These are phyloP conservation scores for Gomphus bonarii DNA, from an alignment of 1,284 basidiomycete genomes.

Conservation along the genomic window DNA sequence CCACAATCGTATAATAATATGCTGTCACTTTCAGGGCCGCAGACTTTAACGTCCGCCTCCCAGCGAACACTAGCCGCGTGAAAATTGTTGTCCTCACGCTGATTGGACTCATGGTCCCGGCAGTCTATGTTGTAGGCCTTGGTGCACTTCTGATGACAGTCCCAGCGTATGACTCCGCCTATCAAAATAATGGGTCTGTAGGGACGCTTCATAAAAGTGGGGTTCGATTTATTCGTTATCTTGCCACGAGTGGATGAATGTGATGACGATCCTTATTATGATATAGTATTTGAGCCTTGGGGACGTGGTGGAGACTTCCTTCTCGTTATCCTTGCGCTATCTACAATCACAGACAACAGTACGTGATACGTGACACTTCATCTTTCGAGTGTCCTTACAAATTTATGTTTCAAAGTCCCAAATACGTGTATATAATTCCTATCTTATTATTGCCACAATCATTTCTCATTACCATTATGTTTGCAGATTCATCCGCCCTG, in stretches of 20 bases:
- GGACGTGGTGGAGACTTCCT: conserved; percentile 48
- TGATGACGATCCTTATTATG: too few species aligned
- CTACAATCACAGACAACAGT: conserved; percentile 21
- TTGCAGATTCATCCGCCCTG: conserved; percentile 38
- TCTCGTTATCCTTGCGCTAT: conserved; percentile 46
- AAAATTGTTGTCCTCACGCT: conserved; percentile 41
- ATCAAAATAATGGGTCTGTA: too few species aligned
- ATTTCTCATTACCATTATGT: background rate
- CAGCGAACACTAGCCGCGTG: conserved; percentile 30
- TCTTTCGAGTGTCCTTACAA: background rate
- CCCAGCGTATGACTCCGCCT: too few species aligned
- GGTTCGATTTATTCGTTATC: too few species aligned
- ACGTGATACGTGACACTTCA: background rate
- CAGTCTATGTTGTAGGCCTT: too few species aligned
- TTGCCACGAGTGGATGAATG: too few species aligned
- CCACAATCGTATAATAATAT: too few species aligned
- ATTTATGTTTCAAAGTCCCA: background rate
- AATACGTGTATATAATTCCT: conserved; percentile 23
- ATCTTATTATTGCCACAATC: too few species aligned
- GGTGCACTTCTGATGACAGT: too few species aligned
- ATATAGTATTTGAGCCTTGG: conserved; percentile 30
- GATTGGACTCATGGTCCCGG: too few species aligned
- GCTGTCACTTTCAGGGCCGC: conserved; percentile 26
- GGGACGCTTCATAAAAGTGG: too few species aligned
- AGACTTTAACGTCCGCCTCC: conserved; percentile 47